These are phyloP conservation scores for Arachis stenosperma DNA, from an alignment of 306 rosid genomes.

Conservation along the genomic window DNA sequence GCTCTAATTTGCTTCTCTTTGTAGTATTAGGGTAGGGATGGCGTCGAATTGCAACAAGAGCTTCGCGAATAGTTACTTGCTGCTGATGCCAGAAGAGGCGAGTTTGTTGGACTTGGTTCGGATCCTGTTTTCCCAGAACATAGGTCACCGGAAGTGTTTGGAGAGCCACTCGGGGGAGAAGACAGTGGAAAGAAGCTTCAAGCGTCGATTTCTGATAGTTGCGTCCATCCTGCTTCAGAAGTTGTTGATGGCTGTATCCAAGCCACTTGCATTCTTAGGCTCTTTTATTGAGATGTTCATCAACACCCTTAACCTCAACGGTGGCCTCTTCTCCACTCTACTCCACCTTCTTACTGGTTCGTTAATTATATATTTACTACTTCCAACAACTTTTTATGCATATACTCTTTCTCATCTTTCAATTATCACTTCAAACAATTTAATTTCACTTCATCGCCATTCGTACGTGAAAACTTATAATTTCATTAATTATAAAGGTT, in stretches of 20 bases:
- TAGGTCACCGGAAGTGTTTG: constrained; percentile 46
- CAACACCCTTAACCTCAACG: constrained; percentile 53
- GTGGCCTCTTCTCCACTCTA: constrained; percentile 40
- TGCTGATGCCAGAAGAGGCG: constrained; percentile 63
- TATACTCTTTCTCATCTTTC: too few species aligned
- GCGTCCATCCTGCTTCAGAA: constrained; percentile 62
- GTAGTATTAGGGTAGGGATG: background rate
- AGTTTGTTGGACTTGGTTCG: constrained; percentile 53
- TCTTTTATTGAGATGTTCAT: constrained; percentile 43
- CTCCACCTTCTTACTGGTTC: constrained; percentile 56
- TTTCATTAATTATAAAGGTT: too few species aligned
- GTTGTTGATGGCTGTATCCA: constrained; percentile 36
- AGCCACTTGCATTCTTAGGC: constrained; percentile 51
- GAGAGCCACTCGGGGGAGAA: constrained; percentile 36
- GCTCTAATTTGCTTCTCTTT: too few species aligned
- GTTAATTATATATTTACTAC: background rate
- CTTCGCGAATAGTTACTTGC: constrained; percentile 56
- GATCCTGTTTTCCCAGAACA: constrained; percentile 46
- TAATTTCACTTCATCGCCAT: too few species aligned
- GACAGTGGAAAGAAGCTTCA: constrained; percentile 42
- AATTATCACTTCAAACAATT: too few species aligned
- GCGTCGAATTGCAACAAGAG: constrained; percentile 42
- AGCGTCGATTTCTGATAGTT: constrained; percentile 57
- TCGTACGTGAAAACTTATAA: too few species aligned
- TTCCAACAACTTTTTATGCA: too few species aligned